Conservation (phyloP, 208 protist genomes). For the Vickermania ingenoplastis region DNA sequence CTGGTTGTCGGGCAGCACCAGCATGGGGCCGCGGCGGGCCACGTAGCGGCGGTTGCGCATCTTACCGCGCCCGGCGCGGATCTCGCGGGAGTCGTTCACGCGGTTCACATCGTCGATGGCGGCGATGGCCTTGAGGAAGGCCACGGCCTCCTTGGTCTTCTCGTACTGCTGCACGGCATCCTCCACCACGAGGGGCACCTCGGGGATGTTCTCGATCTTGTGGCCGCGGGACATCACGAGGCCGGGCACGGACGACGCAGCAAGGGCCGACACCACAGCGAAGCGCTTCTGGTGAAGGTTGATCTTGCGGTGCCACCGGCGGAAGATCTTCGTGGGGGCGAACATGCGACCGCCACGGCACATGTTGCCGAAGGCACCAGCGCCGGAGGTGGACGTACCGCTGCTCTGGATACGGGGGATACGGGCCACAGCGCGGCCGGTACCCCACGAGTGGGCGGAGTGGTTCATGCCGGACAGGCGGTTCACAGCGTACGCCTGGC, state of each 20-base stretch:
- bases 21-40: constrained; percentile 87
- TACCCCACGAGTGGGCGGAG: constrained; percentile 99
- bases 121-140: constrained; percentile 89
- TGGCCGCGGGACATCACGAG: constrained; percentile 98
- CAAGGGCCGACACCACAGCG: constrained; percentile 96
- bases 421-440: constrained; percentile 98
- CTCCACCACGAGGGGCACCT: constrained; percentile 97
- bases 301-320: constrained; percentile 96
- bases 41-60: constrained; percentile 95
- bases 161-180: constrained; percentile 86
- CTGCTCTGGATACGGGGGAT: constrained; percentile 98
- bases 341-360: constrained; percentile 99
- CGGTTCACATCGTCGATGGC: constrained; percentile 94
- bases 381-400: constrained; percentile 96
- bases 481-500: constrained; percentile 96
- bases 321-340: constrained; percentile 95
- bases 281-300: constrained; percentile 96
- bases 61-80: constrained; percentile 96
- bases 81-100: constrained; percentile 76
- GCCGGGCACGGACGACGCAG: constrained; percentile 93
- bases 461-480: constrained; percentile 93
- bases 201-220: constrained; percentile 89
- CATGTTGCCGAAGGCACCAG: constrained; percentile 99
- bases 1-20: constrained; percentile 90
- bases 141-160: too few species aligned